phyloP scores from a whole-genome alignment of 257 asterid genomes.

The Voacanga thouarsii region DNA sequence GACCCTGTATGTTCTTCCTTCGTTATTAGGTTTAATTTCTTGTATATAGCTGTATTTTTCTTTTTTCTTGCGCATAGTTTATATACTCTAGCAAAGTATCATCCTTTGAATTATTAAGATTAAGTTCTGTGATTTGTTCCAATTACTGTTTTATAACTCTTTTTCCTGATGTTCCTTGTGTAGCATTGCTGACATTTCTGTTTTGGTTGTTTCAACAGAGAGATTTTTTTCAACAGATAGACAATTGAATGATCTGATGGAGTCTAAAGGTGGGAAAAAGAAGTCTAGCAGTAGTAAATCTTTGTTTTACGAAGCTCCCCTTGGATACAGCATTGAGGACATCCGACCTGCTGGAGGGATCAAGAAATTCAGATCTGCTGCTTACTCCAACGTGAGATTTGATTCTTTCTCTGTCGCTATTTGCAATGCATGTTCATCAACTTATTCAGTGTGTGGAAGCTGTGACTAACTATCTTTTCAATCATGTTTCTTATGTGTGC shows the following conservation, averaged over 20 bases:
- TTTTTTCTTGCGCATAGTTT: not conserved
- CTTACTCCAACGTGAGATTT: slow-evolving; percentile 81
- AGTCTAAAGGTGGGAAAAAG: slow-evolving; percentile 63
- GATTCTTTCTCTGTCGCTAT: not conserved
- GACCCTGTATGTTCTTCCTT: not conserved
- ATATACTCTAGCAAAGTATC: not conserved
- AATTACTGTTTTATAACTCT: too few species aligned
- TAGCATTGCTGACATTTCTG: not conserved
- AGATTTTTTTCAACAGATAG: slow-evolving; percentile 2
- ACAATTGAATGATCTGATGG: slow-evolving; percentile 31
- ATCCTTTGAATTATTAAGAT: not conserved
- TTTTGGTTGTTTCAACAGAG: not conserved
- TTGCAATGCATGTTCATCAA: not conserved
- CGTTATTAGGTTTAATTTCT: not conserved
- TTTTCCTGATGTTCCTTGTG: not conserved
- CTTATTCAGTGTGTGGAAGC: not conserved
- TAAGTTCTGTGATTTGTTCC: not conserved
- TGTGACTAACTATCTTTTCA: not conserved
- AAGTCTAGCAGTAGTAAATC: slow-evolving; percentile 75
- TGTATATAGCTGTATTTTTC: not conserved
- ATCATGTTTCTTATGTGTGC: slow-evolving; percentile 23
- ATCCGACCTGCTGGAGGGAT: slow-evolving; percentile 87
- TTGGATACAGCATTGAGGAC: slow-evolving; percentile 92
- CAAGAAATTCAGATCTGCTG: slow-evolving; percentile 96
- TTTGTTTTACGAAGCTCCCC: slow-evolving; percentile 78